Evolutionary conservation across 2,329 filamentous ascomycete genomes (phyloP).

Genomic region (Boeremia exigua): DNA sequence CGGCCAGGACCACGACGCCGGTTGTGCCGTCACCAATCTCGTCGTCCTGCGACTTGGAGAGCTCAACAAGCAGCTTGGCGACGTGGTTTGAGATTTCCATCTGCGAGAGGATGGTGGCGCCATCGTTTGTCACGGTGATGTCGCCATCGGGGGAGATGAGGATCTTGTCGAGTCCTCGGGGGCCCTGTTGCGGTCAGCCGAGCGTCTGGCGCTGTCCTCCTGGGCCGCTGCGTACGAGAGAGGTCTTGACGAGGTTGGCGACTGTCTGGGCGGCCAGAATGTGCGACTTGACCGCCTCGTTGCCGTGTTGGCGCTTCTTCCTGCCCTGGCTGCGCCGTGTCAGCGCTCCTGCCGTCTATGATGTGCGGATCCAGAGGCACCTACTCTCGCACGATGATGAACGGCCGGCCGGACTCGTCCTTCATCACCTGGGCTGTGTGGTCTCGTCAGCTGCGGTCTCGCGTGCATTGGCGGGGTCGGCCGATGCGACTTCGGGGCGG

Average conservation of each 20-base stretch:
- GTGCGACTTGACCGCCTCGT: slow-evolving; percentile 96
- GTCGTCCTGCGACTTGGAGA: slow-evolving; percentile 98
- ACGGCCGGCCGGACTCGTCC: slow-evolving; percentile 95
- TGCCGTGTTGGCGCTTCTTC: slow-evolving; percentile 96
- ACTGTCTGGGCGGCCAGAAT: slow-evolving; percentile 96
- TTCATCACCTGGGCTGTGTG: slow-evolving; percentile 76
- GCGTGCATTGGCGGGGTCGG: background rate
- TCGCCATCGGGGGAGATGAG: slow-evolving; percentile 98
- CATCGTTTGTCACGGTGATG: slow-evolving; percentile 99
- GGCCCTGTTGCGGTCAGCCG: slow-evolving; percentile 62
- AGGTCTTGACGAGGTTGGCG: slow-evolving; percentile 96
- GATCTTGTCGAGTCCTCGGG: slow-evolving; percentile 97
- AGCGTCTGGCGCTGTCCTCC: background rate
- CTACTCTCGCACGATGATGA: slow-evolving; percentile 97
- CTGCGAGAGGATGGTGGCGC: slow-evolving; percentile 92
- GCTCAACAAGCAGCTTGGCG: slow-evolving; percentile 92
- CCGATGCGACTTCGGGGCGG: background rate
- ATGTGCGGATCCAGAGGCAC: slow-evolving; percentile 45
- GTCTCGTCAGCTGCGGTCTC: slow-evolving; percentile 32
- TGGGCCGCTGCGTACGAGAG: slow-evolving; percentile 63
- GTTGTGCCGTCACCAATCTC: slow-evolving; percentile 99
- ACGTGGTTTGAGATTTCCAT: slow-evolving; percentile 99
- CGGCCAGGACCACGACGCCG: slow-evolving; percentile 93
- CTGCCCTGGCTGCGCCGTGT: slow-evolving; percentile 75
- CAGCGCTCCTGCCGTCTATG: background rate